Conservation (phyloP, 2,329 filamentous ascomycete species). For the Trichoderma sp. region DNA sequence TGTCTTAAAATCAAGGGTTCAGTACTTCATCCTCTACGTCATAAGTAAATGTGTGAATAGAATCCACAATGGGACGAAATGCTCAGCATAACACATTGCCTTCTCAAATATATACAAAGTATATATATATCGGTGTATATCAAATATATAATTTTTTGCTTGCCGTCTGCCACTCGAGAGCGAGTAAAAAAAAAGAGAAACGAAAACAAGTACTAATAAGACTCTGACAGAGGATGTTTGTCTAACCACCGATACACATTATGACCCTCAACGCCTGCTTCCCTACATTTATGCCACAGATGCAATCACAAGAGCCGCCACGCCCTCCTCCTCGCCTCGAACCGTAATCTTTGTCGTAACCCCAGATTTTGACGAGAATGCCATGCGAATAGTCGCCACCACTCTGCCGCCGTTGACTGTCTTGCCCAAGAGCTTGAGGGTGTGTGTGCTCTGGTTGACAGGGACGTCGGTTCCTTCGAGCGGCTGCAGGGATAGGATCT, state of each 20-base stretch:
- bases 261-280: constrained; percentile 45
- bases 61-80: neutral
- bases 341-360: constrained; percentile 96
- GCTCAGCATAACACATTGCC: neutral
- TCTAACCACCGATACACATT: constrained; percentile 43
- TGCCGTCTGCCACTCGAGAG: constrained; percentile 13
- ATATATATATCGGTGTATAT: neutral
- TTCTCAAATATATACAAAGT: neutral
- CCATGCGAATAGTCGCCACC: constrained; percentile 87
- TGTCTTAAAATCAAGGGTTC: neutral
- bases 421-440: constrained; percentile 94
- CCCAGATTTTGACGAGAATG: constrained; percentile 86
- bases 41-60: neutral
- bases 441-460: constrained; percentile 86
- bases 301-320: constrained; percentile 81
- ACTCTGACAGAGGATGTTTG: constrained; percentile 23
- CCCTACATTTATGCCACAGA: constrained; percentile 70
- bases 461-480: constrained; percentile 93
- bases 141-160: constrained; percentile 12
- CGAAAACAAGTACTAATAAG: neutral
- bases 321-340: constrained; percentile 87
- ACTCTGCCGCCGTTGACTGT: constrained; percentile 89
- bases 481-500: constrained; percentile 86
- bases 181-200: neutral
- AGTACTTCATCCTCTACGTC: neutral